phyloP scores from a whole-genome alignment of 2,329 filamentous ascomycete species.

The Trichoderma lentiforme region DNA sequence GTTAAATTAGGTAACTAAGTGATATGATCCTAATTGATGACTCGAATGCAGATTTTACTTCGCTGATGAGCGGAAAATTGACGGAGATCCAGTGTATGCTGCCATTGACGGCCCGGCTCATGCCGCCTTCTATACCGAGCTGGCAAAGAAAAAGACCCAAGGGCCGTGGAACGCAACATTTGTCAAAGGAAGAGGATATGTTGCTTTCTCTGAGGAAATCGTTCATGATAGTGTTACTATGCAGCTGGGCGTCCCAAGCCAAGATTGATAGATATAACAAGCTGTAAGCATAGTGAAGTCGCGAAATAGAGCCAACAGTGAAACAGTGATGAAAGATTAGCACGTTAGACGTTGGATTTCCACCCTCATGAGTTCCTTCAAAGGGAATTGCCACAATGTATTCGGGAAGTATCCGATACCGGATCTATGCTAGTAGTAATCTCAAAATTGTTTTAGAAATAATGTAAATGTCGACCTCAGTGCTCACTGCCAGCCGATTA shows the following conservation, averaged over 20 bases:
- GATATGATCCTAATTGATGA: neutral
- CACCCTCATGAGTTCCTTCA: neutral
- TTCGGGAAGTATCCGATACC: neutral
- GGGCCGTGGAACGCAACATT: conserved; percentile 1
- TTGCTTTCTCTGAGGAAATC: neutral
- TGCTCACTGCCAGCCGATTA: neutral
- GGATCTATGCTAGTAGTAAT: neutral
- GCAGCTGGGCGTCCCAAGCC: neutral
- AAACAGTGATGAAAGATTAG: neutral
- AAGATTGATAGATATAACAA: neutral
- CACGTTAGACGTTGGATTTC: neutral
- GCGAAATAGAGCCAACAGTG: neutral
- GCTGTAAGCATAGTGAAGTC: neutral
- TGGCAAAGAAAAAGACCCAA: neutral
- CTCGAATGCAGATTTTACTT: conserved; percentile 45
- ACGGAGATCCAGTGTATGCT: conserved; percentile 21
- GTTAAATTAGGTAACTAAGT: neutral
- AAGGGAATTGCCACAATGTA: neutral
- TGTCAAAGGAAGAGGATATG: neutral
- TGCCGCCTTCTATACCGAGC: conserved; percentile 28
- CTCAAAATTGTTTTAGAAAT: neutral
- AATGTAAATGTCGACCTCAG: neutral
- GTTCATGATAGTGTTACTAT: neutral
- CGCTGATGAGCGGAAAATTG: conserved; percentile 41
- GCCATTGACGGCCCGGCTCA: conserved; percentile 40